Evolutionary conservation across 2,329 filamentous ascomycete species (phyloP), one percentile per base, ranked within the genome.

Genomic region (Fusarium sp.): DNA sequence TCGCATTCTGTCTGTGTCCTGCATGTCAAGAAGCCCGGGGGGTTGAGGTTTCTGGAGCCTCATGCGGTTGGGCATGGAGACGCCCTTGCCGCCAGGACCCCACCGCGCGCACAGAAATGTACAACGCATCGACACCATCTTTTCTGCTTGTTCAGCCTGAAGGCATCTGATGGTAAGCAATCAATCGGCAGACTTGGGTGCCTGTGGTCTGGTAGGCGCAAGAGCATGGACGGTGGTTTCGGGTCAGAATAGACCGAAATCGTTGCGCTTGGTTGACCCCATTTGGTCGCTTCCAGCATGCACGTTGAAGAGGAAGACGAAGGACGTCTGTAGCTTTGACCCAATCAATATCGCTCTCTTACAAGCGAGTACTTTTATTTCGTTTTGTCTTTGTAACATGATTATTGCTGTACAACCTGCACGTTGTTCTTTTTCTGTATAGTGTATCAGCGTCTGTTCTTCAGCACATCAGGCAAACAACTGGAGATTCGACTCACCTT

Each of bases 351-450:
- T 22, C 38, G 31, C 31, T 33, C 25, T 63, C 14, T 54, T 57
- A 40, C 40, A 38, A 54, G 45, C 29, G 22, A 61, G 68, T 45
- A 11, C 10, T 76, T 72, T 69, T 62, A 40, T 76, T 74, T 66
- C 50, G 58, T 59, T 69, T 71, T 58, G 33, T 66, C 74, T 35
- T 69, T 31, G 42, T 75, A 76, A 63, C 33, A 36, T 72, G 70
- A 69, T 75, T 79, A 93, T 84, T 94, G 93, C 85, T 95, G 93
- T 71, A 97, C 93, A 74, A 96, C 92, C 82, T 96, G 94, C 61
- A 97, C 90, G 80, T 96, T 96, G 85, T 97, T 94, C 90, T 95
- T 95, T 84, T 95, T 95, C 94, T 95, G 83, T 22, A 54, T 8
- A 36, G 33, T 27, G 11, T 31, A 56, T 75, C 60, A 75, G 67